Evolutionary conservation across 495 filamentous ascomycete species (phyloP).

Genomic region (Podospora australis): DNA sequence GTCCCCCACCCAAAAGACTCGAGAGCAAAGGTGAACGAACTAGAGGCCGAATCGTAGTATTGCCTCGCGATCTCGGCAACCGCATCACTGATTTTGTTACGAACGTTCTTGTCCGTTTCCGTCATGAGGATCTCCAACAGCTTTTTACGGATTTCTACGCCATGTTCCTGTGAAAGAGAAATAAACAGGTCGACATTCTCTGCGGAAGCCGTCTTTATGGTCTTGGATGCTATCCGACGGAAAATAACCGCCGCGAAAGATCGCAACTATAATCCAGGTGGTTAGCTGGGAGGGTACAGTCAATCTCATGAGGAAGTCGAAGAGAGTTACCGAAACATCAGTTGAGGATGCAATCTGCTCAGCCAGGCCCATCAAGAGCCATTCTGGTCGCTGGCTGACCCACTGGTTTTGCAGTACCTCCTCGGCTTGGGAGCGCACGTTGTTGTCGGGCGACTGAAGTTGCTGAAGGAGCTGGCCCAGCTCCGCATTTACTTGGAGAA

Average conservation of each 20-base stretch:
- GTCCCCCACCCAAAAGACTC: not conserved
- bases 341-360: slow-evolving; percentile 72
- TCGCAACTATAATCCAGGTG: slow-evolving; percentile 51
- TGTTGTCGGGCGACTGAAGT: slow-evolving; percentile 86
- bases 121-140: slow-evolving; percentile 66
- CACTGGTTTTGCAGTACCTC: slow-evolving; percentile 84
- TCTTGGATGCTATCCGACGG: slow-evolving; percentile 83
- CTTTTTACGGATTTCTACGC: slow-evolving; percentile 70
- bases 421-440: slow-evolving; percentile 75
- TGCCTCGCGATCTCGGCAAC: slow-evolving; percentile 92
- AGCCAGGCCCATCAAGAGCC: slow-evolving; percentile 84
- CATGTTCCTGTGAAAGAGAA: slow-evolving; percentile 62
- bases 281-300: not conserved
- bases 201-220: slow-evolving; percentile 65
- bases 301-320: slow-evolving; percentile 1
- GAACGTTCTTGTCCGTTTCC: slow-evolving; percentile 63
- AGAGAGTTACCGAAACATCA: slow-evolving; percentile 57
- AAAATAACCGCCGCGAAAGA: slow-evolving; percentile 93
- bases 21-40: slow-evolving; percentile 45
- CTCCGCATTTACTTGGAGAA: slow-evolving; percentile 75
- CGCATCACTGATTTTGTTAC: slow-evolving; percentile 95
- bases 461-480: slow-evolving; percentile 79
- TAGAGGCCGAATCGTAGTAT: slow-evolving; percentile 84
- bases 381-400: slow-evolving; percentile 71
- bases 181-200: slow-evolving; percentile 78